A percentile compares a stretch with the other conserved stretches of the same genome.
phyloP scores from a whole-genome alignment of 169 alveolate genomes.

The Plasmodium reichenowi region DNA sequence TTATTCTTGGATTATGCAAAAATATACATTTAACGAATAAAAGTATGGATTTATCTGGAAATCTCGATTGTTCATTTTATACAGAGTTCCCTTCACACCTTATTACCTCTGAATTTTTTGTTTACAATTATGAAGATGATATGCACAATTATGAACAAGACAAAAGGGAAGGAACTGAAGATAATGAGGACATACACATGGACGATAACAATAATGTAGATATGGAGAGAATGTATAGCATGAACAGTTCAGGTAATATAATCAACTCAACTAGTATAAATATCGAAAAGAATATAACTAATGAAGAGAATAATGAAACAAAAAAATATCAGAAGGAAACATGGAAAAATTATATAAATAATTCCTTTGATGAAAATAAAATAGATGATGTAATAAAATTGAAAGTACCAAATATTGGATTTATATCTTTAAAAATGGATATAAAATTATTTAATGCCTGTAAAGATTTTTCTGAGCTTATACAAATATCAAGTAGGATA shows the following conservation, averaged over 20 bases:
- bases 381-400: background rate
- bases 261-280: background rate
- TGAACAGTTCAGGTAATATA: background rate
- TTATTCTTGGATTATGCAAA: conserved; percentile 63
- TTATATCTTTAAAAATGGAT: conserved; percentile 64
- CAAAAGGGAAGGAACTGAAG: background rate
- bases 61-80: conserved; percentile 71
- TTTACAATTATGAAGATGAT: conserved; percentile 6
- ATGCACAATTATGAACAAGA: background rate
- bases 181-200: background rate
- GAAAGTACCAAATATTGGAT: conserved; percentile 61
- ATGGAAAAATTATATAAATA: background rate
- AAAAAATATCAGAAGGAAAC: too few relatives aligned
- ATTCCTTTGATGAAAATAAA: background rate
- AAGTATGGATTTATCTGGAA: conserved; percentile 65
- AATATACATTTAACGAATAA: conserved; percentile 47
- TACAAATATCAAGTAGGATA: conserved; percentile 51
- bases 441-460: conserved; percentile 30
- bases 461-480: conserved; percentile 67
- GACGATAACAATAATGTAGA: background rate
- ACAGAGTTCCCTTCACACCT: conserved; percentile 59
- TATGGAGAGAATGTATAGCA: background rate
- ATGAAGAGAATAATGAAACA: background rate
- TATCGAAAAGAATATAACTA: background rate
- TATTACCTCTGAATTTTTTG: conserved; percentile 38